phyloP scores from a whole-genome alignment of 352 stramenopile species.

The Thalassiosira pacifica region DNA sequence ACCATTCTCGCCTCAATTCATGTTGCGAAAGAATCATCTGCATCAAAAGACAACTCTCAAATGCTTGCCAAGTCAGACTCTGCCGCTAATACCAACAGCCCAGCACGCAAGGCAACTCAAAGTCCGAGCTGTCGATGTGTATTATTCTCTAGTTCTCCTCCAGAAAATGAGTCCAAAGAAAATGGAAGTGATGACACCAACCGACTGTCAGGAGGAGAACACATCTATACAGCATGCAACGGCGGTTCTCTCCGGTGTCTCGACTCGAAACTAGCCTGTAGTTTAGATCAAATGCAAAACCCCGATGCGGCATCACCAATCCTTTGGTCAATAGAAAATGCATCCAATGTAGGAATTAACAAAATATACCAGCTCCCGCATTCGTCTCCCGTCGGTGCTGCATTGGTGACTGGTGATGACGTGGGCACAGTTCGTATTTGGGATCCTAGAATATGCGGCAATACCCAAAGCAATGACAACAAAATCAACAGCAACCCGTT shows the following conservation, averaged over 20 bases:
- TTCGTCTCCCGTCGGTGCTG: constrained; percentile 37
- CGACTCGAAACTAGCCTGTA: constrained; percentile 70
- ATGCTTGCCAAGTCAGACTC: constrained; percentile 42
- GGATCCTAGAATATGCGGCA: constrained; percentile 76
- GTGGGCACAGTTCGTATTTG: constrained; percentile 80
- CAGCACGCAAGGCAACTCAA: constrained; percentile 47
- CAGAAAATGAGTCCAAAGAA: neutral
- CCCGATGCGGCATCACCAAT: constrained; percentile 44
- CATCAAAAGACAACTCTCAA: constrained; percentile 35
- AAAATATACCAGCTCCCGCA: constrained; percentile 69
- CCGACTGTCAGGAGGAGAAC: constrained; percentile 42
- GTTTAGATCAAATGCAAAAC: no score
- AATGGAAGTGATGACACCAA: no score
- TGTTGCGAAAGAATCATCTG: constrained; percentile 62
- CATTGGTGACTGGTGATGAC: constrained; percentile 84
- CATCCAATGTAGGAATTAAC: constrained; percentile 55
- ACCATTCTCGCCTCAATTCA: constrained; percentile 80
- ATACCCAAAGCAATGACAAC: constrained; percentile 7
- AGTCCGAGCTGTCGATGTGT: constrained; percentile 72
- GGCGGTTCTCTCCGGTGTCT: constrained; percentile 73
- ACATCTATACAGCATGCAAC: constrained; percentile 78
- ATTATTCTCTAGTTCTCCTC: constrained; percentile 63
- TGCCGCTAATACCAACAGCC: neutral
- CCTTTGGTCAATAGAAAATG: constrained; percentile 76
- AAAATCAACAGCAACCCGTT: constrained; percentile 41